phyloP scores from a whole-genome alignment of 2,329 filamentous ascomycete species.

The Colletotrichum destructivum region DNA sequence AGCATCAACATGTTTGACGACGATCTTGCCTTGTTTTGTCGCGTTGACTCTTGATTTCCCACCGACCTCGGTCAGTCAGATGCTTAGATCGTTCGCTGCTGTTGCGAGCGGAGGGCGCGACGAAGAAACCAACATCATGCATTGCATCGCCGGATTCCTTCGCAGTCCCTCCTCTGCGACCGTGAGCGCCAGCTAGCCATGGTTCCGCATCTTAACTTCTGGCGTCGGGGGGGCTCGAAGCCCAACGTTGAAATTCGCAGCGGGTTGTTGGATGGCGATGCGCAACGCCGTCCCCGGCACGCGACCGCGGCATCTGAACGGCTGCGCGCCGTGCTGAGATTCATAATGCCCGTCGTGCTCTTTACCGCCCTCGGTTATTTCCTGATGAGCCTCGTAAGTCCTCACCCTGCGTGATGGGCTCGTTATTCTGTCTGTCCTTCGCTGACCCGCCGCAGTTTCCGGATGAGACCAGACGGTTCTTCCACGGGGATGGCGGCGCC shows the following conservation, averaged over 20 bases:
- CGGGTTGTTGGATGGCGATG: not conserved
- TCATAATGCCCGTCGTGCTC: slow-evolving; percentile 3
- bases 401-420: no score
- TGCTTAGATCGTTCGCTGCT: not conserved
- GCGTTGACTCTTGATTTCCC: no score
- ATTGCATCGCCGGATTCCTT: not conserved
- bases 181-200: not conserved
- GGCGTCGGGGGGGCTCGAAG: not conserved
- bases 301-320: not conserved
- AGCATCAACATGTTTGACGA: not conserved
- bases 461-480: not conserved
- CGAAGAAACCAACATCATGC: not conserved
- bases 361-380: not conserved
- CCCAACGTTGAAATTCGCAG: not conserved
- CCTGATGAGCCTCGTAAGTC: slow-evolving; percentile 11
- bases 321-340: not conserved
- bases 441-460: slow-evolving; percentile 11
- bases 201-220: not conserved
- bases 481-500: not conserved
- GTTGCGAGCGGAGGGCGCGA: no score
- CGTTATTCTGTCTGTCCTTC: no score
- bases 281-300: not conserved
- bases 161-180: not conserved
- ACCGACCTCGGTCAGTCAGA: no score
- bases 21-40: slow-evolving; percentile 2